These are phyloP conservation scores for Ehretia macrophylla DNA, from an alignment of 257 asterid species.

Conservation along the genomic window DNA sequence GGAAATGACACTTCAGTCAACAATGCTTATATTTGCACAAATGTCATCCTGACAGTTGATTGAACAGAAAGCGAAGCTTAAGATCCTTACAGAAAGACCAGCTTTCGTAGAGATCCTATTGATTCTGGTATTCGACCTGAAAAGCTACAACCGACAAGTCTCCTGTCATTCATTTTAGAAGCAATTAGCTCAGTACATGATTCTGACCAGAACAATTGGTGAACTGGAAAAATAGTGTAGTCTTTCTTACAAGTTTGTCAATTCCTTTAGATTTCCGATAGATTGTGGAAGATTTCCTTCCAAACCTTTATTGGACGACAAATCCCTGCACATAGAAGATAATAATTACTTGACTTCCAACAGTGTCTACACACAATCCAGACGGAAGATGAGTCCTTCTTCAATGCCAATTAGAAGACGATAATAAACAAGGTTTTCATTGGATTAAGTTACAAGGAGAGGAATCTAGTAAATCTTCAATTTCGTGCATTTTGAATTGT, in stretches of 20 bases:
- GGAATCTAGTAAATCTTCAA: too few relatives aligned
- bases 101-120: constrained; percentile 59
- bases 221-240: constrained; percentile 1
- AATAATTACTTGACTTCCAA: constrained; percentile 2
- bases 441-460: too few relatives aligned
- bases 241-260: constrained; percentile 66
- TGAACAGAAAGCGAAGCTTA: not conserved
- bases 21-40: too few relatives aligned
- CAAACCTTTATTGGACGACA: constrained; percentile 70
- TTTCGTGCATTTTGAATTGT: too few relatives aligned
- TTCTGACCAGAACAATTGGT: not conserved
- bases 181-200: constrained; percentile 8
- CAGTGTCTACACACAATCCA: not conserved
- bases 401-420: too few relatives aligned
- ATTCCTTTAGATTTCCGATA: constrained; percentile 56
- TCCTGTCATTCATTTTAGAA: constrained; percentile 41
- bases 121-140: constrained; percentile 62
- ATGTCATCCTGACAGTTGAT: too few relatives aligned
- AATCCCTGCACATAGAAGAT: constrained; percentile 49
- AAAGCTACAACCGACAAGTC: constrained; percentile 78
- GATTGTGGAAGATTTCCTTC: constrained; percentile 63
- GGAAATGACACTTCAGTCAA: too few relatives aligned
- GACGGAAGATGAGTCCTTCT: not conserved
- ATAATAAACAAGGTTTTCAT: too few relatives aligned
- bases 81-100: constrained; percentile 63